Evolutionary conservation across 177 flowering plant genomes (phyloP).

Genomic region (Vitis hybrid): DNA sequence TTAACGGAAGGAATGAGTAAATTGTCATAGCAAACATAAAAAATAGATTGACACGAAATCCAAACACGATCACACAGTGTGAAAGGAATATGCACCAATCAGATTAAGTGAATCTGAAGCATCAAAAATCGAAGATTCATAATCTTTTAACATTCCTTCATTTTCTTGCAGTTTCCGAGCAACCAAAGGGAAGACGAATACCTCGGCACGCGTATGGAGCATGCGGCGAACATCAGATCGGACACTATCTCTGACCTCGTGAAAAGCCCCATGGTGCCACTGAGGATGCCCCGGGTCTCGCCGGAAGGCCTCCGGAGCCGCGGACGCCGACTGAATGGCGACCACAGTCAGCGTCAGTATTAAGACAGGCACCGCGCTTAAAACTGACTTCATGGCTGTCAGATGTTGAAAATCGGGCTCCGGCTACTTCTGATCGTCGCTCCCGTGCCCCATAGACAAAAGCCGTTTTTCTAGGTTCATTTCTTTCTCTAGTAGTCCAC

Average conservation of each 20-base stretch:
- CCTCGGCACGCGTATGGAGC: constrained; percentile 98
- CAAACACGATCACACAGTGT: not conserved
- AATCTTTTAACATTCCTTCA: not conserved
- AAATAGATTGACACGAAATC: not conserved
- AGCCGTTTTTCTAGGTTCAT: no score
- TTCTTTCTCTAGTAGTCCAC: no score
- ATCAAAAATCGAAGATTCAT: constrained; percentile 1
- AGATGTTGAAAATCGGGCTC: no score
- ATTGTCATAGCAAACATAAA: no score
- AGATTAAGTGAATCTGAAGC: not conserved
- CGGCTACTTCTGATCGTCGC: no score
- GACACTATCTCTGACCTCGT: constrained; percentile 69
- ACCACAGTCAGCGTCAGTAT: constrained; percentile 16
- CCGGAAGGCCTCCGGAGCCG: constrained; percentile 69
- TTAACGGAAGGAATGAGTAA: no score
- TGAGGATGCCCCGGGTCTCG: constrained; percentile 91
- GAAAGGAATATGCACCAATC: not conserved
- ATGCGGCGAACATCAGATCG: constrained; percentile 85
- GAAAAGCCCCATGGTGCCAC: constrained; percentile 98
- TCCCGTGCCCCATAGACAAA: no score
- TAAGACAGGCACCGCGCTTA: no score
- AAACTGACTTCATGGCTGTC: no score
- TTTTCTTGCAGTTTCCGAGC: not conserved
- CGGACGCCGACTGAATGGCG: constrained; percentile 34
- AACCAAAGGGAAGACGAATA: constrained; percentile 4